Base-by-base conservation (phyloP, 176 grass and related monocot genomes). In the Oryza meyeriana region DNA sequence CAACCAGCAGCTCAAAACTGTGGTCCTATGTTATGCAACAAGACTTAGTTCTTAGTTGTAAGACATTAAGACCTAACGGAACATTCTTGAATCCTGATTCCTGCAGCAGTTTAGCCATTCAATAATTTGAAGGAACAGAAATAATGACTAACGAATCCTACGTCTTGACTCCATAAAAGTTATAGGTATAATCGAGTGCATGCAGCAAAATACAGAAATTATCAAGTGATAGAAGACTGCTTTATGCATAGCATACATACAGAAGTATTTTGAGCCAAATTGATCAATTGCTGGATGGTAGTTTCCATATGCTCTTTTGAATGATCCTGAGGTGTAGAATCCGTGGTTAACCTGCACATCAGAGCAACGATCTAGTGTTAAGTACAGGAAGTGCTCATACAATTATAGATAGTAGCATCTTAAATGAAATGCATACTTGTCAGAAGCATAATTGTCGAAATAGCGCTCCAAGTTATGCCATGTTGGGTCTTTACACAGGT, bases 391-490 rank as follows among this genome's bases (percentile, higher is more conserved):
- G 8, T 85, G 58, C 16, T 25, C 40, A 76, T 71, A 64, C 31
- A 7, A 74, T 17, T 64, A 41, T 63, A 62, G 5, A 74, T 24
- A 76, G 4, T 12, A 1, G 38, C 26, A 71, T 42, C 10, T 28
- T 0, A 48, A 78, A 81, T 9, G 33, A 75, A 40, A 83, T 34
- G 70, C 66, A 85, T 64, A 92, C 48, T 81, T 87, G 61, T 94
- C 59, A 71, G 71, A 79, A 39, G 64, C 80, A 41, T 95, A 98
- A 88, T 98, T 94, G 25, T 93, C 76, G 9, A 98, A 98, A 85
- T 93, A 98, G 68, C 93, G 95, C 64, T 90, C 90, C 58, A 98
- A 84, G 74, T 95, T 89, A 83, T 98, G 95, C 95, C 95, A 98
- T 69, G 85, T 85, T 55, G 95, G 95, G 69, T 98, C 93, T 88